Evolutionary conservation across 352 stramenopile species (phyloP), one percentile per base, ranked within the genome.

Genomic region (Phytophthora pinifolia): DNA sequence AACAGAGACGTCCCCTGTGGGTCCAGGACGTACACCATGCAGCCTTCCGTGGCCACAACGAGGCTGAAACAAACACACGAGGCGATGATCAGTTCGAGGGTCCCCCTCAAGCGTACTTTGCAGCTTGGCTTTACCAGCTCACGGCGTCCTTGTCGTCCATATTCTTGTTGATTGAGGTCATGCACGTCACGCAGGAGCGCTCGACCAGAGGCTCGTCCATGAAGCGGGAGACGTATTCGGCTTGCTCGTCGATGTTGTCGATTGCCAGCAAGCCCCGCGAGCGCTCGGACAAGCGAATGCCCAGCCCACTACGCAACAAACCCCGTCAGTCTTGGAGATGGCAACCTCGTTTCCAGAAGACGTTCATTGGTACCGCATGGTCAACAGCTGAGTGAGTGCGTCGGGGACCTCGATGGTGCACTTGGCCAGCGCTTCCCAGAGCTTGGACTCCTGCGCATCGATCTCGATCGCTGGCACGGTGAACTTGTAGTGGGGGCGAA

Each of bases 401-500:
- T 83, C 71, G 0, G 81, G 72, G 44, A 91, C 86, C 46, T 91
- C 83, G 17, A 90, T 75, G 0, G 73, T 63, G 37, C 81, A 91
- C 36, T 91, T 93, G 3, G 65, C 69, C 15, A 92, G 54, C 9
- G 58, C 62, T 22, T 86, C 80, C 82, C 82, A 92, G 10, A 92
- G 53, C 44, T 88, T 89, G 17, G 66, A 62, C 52, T 94, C 84
- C 34, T 89, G 76, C 6, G 58, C 54, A 39, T 87, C 72, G 29
- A 94, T 79, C 6, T 93, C 81, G n/a, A 94, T 58, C 2, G 81
- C 51, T 2, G 89, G 88, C 4, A 92, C 67, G 8, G 83, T 92
- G 57, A 97, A 96, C 56, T 96, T 97, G 70, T 93, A 96, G 58
- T 96, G 90, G 3, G 88, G 88, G 3, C 86, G 76, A 55, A 96